Base-by-base conservation (phyloP, 805 yeast species). In the Candida quercuum region DNA sequence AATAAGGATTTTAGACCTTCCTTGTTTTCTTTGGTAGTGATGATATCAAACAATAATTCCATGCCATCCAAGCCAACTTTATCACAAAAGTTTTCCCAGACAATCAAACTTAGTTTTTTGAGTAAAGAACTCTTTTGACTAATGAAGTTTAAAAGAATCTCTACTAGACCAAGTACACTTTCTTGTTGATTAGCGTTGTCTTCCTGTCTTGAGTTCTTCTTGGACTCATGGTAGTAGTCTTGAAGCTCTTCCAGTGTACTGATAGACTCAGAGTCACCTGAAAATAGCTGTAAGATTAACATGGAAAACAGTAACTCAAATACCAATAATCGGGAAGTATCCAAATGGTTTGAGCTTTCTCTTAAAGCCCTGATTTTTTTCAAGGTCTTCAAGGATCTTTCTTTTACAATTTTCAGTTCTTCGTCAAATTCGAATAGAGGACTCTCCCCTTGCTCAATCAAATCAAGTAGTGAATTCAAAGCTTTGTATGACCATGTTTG, bases 1-100 rank as follows among this genome's bases (percentile, higher is more conserved):
- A 89, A 89, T 50, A 91, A 61, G 32, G 73, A 72, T 19, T 72
- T 70, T 58, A 86, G 93, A 2, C 97, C 97, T 47, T 81, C 79
- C 43, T 79, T 76, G 56, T 84, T 86, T 58, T 89, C 97, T 52
- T 75, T 78, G 0, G 94, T 70, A 14, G 63, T 47, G 35, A 82
- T 56, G 14, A 81, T 72, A 40, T 80, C 82, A 36, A 67, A 66
- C 33, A 83, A 50, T 18, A 75, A 58, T 10, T 63, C 60, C 23
- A 83, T 47, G 33, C 81, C 76, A 9, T 59, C 56, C 10, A 45
- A 49, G 3, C 65, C 66, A 22, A 80, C 58, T 24, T 68, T 63
- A 15, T 57, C 61, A n/a, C 76, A 57, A 40, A 81, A 69, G 27
- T 73, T 71, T 29, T 72, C 76, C 80, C 81, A 76, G 10, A 73